Evolutionary conservation across 805 yeast species (phyloP).

Genomic region (Scheffersomyces ergatensis): DNA sequence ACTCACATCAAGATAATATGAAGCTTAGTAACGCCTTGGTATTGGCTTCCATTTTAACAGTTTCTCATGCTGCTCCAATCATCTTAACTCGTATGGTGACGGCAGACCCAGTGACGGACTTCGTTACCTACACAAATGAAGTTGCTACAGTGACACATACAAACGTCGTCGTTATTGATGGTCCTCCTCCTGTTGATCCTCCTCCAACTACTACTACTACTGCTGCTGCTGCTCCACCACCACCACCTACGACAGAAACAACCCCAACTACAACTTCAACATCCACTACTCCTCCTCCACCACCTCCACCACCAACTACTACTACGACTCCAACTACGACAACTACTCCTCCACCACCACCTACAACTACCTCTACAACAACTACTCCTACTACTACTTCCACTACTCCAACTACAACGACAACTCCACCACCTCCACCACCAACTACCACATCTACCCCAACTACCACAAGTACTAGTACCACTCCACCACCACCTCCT

Average conservation of each 20-base stretch:
- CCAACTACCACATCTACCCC: slow-evolving; percentile 7
- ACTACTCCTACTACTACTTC: slow-evolving; percentile 6
- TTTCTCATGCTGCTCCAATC: slow-evolving; percentile 22
- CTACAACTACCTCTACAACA: slow-evolving; percentile 4
- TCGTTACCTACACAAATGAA: slow-evolving; percentile 18
- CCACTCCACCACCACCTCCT: slow-evolving; percentile 6
- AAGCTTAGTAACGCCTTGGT: slow-evolving; percentile 1
- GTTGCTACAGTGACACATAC: slow-evolving; percentile 12
- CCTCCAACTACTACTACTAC: slow-evolving; percentile 9
- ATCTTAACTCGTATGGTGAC: slow-evolving; percentile 22
- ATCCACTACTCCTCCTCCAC: slow-evolving; percentile 1
- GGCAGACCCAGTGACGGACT: slow-evolving; percentile 24
- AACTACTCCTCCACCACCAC: slow-evolving; percentile 5
- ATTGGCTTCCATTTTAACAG: slow-evolving; percentile 14
- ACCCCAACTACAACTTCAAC: slow-evolving; percentile 9
- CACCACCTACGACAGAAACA: slow-evolving; percentile 7
- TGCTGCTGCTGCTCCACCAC: slow-evolving; percentile 2
- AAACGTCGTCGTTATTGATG: slow-evolving; percentile 12
- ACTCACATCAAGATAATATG: not conserved
- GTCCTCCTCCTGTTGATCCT: slow-evolving; percentile 16
- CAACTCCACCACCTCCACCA: slow-evolving; percentile 5
- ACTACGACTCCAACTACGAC: slow-evolving; percentile 6
- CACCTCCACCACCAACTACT: slow-evolving; percentile 7
- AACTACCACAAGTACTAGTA: slow-evolving; percentile 5
- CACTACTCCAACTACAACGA: slow-evolving; percentile 6